Evolutionary conservation across 306 rosid species (phyloP), one percentile per base, ranked within the genome.

Genomic region (Prunus salicina): DNA sequence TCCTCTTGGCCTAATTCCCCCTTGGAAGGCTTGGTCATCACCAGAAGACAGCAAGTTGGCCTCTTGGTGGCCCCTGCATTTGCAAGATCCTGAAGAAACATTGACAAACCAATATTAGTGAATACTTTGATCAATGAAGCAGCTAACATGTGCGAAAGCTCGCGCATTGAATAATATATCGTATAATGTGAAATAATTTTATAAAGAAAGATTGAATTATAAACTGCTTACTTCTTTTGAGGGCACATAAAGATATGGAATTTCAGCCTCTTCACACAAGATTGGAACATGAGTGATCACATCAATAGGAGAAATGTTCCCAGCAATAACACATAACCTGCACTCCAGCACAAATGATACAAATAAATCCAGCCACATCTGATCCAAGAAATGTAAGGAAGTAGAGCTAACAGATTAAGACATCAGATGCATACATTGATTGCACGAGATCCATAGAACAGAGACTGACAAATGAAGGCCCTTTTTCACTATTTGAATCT

Each of bases 31-130:
- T 92, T 92, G 20, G 97, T 91, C 82, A 64, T 53, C 61, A 95
- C 97, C 82, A 95, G 80, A 77, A 95, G 93, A 64, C 99, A 90
- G 84, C 98, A 90, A 14, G 99, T 96, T 51, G 99, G 99, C 87
- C 98, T 92, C 96, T 96, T 96, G 18, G 99, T 92, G 58, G 89
- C 89, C 66, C 97, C 99, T 6, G 98, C 99, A 81, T 72, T 87
- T 57, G 99, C 98, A 61, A 96, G 97, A 71, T 96, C 99, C 99
- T 96, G 85, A 11, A 80, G 34, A 34, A 62, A 50, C 32, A 75
- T 38, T 28, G 28, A 19, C 14, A 52, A 22, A 66, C 15, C 12
- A 41, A 11, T 4, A 18, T 18, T 10, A 79, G 62, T 12, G 18
- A 56, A 34, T 38, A 16, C 9, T 62, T 3, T 28, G n/a, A 64